Percentiles rank a stretch among this genome's conserved stretches.
phyloP scores from a whole-genome alignment of 2,329 filamentous ascomycete genomes.

The Thelonectria blattea region DNA sequence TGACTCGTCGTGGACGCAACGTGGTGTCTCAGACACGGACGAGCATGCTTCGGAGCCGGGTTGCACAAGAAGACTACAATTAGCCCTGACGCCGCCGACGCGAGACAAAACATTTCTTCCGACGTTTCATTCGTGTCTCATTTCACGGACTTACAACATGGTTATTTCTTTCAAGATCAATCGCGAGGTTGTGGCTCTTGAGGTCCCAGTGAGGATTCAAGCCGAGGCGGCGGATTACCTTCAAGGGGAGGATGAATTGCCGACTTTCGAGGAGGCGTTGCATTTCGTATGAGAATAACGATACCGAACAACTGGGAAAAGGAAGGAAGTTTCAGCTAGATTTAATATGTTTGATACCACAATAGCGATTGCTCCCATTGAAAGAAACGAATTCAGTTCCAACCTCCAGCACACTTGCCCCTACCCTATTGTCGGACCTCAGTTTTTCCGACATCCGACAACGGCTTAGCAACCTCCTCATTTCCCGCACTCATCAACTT shows the following conservation, averaged over 20 bases:
- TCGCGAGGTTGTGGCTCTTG: neutral
- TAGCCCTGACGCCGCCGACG: neutral
- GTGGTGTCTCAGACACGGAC: neutral
- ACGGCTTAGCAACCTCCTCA: too few relatives aligned
- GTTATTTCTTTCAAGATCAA: neutral
- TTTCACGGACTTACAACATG: neutral
- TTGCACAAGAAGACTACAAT: neutral
- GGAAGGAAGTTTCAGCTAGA: too few relatives aligned
- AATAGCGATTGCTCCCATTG: neutral
- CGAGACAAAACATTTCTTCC: neutral
- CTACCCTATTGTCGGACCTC: too few relatives aligned
- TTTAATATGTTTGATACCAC: neutral
- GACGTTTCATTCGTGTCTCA: slow-evolving; percentile 1
- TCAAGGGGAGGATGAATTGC: neutral
- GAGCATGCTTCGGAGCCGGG: too few relatives aligned
- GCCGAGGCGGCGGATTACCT: neutral
- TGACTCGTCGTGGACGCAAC: neutral
- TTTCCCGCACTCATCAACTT: too few relatives aligned
- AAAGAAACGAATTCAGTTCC: too few relatives aligned
- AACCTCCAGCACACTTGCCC: too few relatives aligned
- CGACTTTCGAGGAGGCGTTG: neutral
- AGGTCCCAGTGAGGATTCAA: neutral
- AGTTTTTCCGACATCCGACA: too few relatives aligned
- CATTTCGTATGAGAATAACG: neutral
- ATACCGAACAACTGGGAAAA: neutral